Percentiles rank a stretch among this genome's conserved stretches.
These are phyloP conservation scores for Crithidia thermophila DNA, from an alignment of 208 protist genomes.

Conservation along the genomic window DNA sequence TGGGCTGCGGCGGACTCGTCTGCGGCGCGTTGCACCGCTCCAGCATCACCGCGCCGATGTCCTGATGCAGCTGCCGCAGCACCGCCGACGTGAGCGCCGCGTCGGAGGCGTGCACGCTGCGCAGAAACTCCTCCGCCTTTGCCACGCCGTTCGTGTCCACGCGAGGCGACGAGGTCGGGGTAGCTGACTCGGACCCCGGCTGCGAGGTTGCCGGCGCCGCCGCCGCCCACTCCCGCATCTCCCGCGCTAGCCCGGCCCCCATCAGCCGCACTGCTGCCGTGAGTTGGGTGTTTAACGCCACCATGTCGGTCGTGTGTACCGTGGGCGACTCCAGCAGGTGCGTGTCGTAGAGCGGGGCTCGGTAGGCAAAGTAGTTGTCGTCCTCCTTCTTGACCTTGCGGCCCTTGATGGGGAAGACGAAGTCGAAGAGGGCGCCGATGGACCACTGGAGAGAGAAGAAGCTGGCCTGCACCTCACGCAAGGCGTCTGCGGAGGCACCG, in stretches of 20 bases:
- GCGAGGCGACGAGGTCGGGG: conserved; percentile 1
- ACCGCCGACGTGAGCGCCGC: conserved; percentile 20
- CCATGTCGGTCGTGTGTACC: conserved; percentile 24
- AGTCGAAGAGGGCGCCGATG: conserved; percentile 61
- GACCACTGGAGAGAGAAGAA: conserved; percentile 77
- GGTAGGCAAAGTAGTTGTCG: conserved; percentile 26
- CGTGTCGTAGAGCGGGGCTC: conserved; percentile 33
- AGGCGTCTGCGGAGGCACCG: conserved; percentile 27
- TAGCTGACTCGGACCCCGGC: neutral
- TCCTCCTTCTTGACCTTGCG: conserved; percentile 15
- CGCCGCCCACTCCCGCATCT: conserved; percentile 19
- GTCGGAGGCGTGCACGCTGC: neutral
- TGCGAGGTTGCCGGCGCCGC: neutral
- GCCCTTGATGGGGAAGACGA: conserved; percentile 47
- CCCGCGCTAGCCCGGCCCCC: conserved; percentile 30
- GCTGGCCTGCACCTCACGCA: conserved; percentile 41
- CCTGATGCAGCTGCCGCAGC: conserved; percentile 30
- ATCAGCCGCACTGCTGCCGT: conserved; percentile 53
- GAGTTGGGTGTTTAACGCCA: conserved; percentile 35
- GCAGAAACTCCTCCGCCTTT: conserved; percentile 17
- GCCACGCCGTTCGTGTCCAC: neutral
- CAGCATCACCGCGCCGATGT: conserved; percentile 23
- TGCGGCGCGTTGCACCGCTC: neutral
- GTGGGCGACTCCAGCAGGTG: conserved; percentile 26
- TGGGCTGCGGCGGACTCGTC: neutral